Base-by-base conservation (phyloP, 768 basidiomycete genomes). In the Hysterangium stoloniferum region DNA sequence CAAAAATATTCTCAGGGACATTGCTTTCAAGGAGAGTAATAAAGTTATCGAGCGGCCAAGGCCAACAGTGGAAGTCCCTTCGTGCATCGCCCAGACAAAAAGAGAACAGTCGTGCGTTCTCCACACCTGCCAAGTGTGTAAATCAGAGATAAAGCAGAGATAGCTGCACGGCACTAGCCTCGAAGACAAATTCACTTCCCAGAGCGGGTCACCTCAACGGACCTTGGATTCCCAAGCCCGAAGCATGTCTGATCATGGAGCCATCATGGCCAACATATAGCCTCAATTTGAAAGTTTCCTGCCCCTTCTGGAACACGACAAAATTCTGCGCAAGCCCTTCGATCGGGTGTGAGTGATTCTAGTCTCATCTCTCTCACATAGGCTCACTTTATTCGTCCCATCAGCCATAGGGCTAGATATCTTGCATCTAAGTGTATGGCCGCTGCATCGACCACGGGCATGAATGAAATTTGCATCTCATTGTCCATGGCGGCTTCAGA, bases 381-480 rank as follows among this genome's bases (percentile, higher is more conserved):
- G n/a, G n/a, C n/a, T n/a, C n/a, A n/a, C n/a, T n/a, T n/a, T n/a
- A n/a, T n/a, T n/a, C n/a, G n/a, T n/a, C n/a, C n/a, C n/a, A n/a
- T n/a, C n/a, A 89, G 86, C 3, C 88, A 94, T 63, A 84, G 92
- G 53, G 86, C 86, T 15, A 80, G 87, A 27, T 77, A 82, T 56
- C 83, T 91, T 28, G 82, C 84, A 7, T 79, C 88, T 5, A 95
- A 92, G 69, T 75, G 79, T 41, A 75, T 92, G 37, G 74, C 82
- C 4, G 78, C 76, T 11, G 80, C 82, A 60, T 86, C 88, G 6
- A 72, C 86, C 9, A 70, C 78, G 28, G 84, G 88, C n/a, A 80
- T 96, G 40, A 80, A 87, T 36, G 91, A 96, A 66, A 91, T 95
- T n/a, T n/a, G n/a, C n/a, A n/a, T n/a, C n/a, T n/a, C n/a, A 54